Conservation (phyloP, 176 grass and related monocot species). For the Aegilops umbellulata region DNA sequence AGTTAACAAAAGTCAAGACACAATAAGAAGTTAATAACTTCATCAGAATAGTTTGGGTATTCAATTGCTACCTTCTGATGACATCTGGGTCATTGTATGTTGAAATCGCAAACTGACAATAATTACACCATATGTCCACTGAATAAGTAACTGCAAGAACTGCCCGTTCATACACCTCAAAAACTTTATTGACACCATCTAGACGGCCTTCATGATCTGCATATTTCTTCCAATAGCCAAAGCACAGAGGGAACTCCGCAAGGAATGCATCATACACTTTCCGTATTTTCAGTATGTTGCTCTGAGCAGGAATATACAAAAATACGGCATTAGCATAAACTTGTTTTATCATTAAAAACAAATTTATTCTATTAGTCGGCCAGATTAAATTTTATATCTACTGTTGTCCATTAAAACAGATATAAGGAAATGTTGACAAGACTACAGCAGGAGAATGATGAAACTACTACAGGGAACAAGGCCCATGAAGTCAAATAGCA, state of each 20-base stretch:
- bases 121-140: constrained; percentile 97
- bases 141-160: constrained; percentile 98
- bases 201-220: constrained; percentile 89
- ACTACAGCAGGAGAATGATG: neutral
- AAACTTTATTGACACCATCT: constrained; percentile 61
- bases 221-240: constrained; percentile 99
- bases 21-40: neutral
- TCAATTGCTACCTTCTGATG: constrained; percentile 68
- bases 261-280: constrained; percentile 97
- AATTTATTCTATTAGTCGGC: neutral
- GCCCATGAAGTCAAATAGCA: neutral
- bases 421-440: neutral
- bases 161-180: constrained; percentile 94
- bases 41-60: neutral
- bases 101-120: constrained; percentile 83
- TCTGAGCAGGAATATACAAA: constrained; percentile 41
- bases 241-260: constrained; percentile 90
- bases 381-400: neutral
- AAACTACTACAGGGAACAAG: neutral
- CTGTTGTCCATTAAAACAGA: neutral
- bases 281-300: constrained; percentile 66
- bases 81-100: constrained; percentile 94
- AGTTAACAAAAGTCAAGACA: constrained; percentile 24
- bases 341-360: neutral
- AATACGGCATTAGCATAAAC: constrained; percentile 12